phyloP scores from a whole-genome alignment of 306 rosid species.

The Vicia sativa region DNA sequence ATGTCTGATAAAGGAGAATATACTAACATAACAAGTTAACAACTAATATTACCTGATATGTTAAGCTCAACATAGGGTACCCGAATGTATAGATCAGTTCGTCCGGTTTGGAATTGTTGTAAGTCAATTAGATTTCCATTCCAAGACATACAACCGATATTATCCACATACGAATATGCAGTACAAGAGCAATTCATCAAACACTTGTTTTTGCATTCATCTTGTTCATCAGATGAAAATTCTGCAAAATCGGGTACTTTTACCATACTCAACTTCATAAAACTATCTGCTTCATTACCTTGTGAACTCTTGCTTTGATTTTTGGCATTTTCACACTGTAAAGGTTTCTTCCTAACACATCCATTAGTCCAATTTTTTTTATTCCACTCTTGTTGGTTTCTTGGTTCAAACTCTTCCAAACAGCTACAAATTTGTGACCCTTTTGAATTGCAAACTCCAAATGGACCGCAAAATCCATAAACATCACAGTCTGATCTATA shows the following conservation, averaged over 20 bases:
- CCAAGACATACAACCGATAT: conserved; percentile 47
- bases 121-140: conserved; percentile 20
- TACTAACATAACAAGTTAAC: neutral
- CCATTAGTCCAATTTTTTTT: conserved; percentile 45
- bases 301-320: neutral
- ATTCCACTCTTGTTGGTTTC: conserved; percentile 45
- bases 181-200: conserved; percentile 37
- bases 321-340: conserved; percentile 24
- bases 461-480: conserved; percentile 50
- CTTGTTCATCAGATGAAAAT: neutral
- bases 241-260: conserved; percentile 51
- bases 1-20: neutral
- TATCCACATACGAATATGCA: conserved; percentile 13
- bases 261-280: conserved; percentile 31
- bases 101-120: conserved; percentile 31
- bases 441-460: conserved; percentile 35
- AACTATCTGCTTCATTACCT: conserved; percentile 41
- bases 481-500: conserved; percentile 35
- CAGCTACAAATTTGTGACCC: conserved; percentile 45
- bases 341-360: conserved; percentile 36
- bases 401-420: conserved; percentile 49
- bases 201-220: conserved; percentile 33
- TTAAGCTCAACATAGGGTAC: conserved; percentile 36
- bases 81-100: conserved; percentile 38
- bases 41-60: neutral